These are phyloP conservation scores for Comarum palustre DNA, from an alignment of 306 rosid genomes.

Conservation along the genomic window DNA sequence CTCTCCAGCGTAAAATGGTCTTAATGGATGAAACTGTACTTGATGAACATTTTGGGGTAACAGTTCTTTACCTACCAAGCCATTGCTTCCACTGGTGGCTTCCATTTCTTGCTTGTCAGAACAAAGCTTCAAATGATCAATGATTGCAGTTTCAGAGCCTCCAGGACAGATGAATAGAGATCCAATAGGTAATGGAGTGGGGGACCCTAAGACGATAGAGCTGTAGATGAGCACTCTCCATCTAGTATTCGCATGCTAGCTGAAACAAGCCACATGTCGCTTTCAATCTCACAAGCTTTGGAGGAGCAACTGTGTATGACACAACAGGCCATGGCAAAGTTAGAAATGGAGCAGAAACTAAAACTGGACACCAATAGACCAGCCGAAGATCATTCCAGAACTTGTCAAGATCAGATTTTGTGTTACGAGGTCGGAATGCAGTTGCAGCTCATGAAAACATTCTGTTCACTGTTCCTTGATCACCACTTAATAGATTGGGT, in stretches of 20 bases:
- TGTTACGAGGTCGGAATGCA: slow-evolving; percentile 58
- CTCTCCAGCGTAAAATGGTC: slow-evolving; percentile 94
- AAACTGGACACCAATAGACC: slow-evolving; percentile 92
- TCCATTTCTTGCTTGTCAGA: slow-evolving; percentile 75
- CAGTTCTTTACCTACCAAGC: slow-evolving; percentile 71
- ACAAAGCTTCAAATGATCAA: slow-evolving; percentile 71
- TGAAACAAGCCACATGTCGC: slow-evolving; percentile 92
- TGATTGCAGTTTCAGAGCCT: slow-evolving; percentile 72
- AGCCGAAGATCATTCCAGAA: slow-evolving; percentile 82
- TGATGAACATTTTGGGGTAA: slow-evolving; percentile 87
- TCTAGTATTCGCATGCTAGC: slow-evolving; percentile 95
- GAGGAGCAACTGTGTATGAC: slow-evolving; percentile 91
- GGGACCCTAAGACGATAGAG: slow-evolving; percentile 72
- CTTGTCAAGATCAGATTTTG: slow-evolving; percentile 71
- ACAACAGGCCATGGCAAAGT: slow-evolving; percentile 89
- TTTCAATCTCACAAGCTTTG: slow-evolving; percentile 74
- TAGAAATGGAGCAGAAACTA: slow-evolving; percentile 68
- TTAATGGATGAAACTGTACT: slow-evolving; percentile 87
- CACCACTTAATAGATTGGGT: slow-evolving; percentile 54
- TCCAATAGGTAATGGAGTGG: slow-evolving; percentile 75
- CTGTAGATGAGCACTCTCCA: slow-evolving; percentile 87
- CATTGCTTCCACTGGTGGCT: slow-evolving; percentile 47
- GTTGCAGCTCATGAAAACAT: slow-evolving; percentile 72
- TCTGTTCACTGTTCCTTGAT: slow-evolving; percentile 67
- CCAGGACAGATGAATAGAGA: slow-evolving; percentile 79